These are phyloP conservation scores for Uronychia setigera DNA, from an alignment of 73 alveolate species.

Conservation along the genomic window DNA sequence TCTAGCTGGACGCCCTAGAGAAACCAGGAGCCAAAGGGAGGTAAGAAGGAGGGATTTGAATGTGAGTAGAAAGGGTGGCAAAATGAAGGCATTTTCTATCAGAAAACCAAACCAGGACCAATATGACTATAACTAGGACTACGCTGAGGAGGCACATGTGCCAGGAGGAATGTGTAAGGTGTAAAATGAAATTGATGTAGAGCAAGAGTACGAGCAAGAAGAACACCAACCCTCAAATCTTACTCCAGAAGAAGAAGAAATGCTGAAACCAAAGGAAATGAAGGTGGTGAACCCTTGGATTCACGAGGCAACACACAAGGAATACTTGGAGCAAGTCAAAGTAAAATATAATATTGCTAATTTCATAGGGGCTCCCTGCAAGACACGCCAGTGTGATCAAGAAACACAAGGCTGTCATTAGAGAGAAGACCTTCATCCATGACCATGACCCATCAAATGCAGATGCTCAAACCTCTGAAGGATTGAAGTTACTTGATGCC, in stretches of 20 bases:
- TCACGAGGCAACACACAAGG: constrained; percentile 65
- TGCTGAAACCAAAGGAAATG: constrained; percentile 52
- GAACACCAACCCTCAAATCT: constrained; percentile 45
- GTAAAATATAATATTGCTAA: constrained; percentile 27
- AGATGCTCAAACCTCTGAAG: constrained; percentile 64
- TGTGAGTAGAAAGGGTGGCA: constrained; percentile 13
- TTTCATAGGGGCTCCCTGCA: constrained; percentile 67
- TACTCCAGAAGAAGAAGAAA: constrained; percentile 48
- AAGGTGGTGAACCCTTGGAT: constrained; percentile 72
- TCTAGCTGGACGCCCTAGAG: constrained; percentile 47
- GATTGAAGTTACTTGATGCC: constrained; percentile 51
- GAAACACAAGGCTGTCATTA: constrained; percentile 50
- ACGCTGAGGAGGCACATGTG: constrained; percentile 24
- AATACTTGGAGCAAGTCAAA: constrained; percentile 57
- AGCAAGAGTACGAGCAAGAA: constrained; percentile 28
- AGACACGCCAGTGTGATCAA: constrained; percentile 63
- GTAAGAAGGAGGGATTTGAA: constrained; percentile 4
- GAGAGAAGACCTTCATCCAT: constrained; percentile 64
- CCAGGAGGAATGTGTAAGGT: constrained; percentile 34
- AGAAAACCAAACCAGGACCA: constrained; percentile 30
- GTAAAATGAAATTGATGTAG: constrained; percentile 9
- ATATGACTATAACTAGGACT: constrained; percentile 15
- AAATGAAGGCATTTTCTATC: constrained; percentile 52
- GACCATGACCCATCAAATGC: constrained; percentile 43
- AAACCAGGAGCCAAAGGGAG: constrained; percentile 48